phyloP scores from a whole-genome alignment of 345 rosid species.

The Citrus medica region DNA sequence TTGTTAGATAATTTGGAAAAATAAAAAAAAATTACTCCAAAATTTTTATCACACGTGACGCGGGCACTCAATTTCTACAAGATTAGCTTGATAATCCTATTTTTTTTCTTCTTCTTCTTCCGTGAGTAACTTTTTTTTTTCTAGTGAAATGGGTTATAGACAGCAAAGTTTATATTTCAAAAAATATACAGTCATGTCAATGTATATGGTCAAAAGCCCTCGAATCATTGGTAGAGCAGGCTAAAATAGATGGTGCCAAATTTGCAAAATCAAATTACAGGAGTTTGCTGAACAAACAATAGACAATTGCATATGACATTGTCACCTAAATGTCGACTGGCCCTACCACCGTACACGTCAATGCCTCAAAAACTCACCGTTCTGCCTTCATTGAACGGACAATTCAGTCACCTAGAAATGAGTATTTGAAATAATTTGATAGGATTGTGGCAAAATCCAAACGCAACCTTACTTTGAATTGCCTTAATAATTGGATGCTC shows the following conservation, averaged over 20 bases:
- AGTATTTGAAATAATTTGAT: background rate
- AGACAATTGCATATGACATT: slow-evolving; percentile 4
- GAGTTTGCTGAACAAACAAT: background rate
- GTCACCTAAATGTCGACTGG: background rate
- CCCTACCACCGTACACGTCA: background rate
- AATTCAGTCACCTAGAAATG: background rate
- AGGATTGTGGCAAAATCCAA: background rate
- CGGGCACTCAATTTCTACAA: no score
- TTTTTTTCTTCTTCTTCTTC: no score
- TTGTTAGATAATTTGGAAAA: no score
- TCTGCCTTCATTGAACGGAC: background rate
- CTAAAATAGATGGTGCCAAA: slow-evolving; percentile 13
- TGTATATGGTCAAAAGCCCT: background rate
- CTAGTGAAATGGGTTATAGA: no score
- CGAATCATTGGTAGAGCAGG: background rate
- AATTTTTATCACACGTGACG: no score
- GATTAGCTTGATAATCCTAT: no score
- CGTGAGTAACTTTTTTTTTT: no score
- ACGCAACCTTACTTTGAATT: background rate
- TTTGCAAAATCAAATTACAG: slow-evolving; percentile 1
- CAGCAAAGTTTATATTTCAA: no score
- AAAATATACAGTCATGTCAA: background rate
- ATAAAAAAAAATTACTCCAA: no score
- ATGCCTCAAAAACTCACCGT: background rate
- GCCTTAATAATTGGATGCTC: background rate